Percentiles rank a stretch among this genome's conserved stretches.
These are phyloP conservation scores for Pleurotus cornucopiae DNA, from an alignment of 768 basidiomycete species.

Conservation along the genomic window DNA sequence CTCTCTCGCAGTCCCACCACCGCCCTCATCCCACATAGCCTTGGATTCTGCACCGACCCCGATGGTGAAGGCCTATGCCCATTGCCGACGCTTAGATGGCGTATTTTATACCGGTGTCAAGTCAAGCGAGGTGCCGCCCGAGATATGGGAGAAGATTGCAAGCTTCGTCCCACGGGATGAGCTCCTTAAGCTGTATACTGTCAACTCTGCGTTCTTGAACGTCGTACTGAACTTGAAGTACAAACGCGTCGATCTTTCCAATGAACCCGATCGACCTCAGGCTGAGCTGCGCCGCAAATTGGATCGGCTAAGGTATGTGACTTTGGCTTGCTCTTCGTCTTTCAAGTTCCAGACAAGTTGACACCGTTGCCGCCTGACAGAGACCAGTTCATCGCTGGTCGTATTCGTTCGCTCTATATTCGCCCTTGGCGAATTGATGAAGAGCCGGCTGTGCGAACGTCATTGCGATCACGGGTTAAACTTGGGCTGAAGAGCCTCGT, in stretches of 20 bases:
- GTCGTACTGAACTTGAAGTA: conserved; percentile 23
- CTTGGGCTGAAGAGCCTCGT: conserved; percentile 18
- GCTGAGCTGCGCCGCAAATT: conserved; percentile 25
- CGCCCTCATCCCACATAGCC: not conserved
- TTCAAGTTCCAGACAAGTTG: not conserved
- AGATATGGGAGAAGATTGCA: conserved; percentile 26
- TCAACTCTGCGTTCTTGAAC: conserved; percentile 24
- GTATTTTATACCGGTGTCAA: not conserved
- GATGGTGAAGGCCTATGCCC: not conserved
- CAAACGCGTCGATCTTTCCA: conserved; percentile 15
- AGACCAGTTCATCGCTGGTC: conserved; percentile 18
- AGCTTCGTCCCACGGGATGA: conserved; percentile 19
- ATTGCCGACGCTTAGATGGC: not conserved
- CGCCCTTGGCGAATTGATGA: conserved; percentile 36
- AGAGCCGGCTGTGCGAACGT: conserved; percentile 25
- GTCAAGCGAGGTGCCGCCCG: conserved; percentile 8
- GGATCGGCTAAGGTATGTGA: conserved; percentile 23
- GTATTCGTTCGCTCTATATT: conserved; percentile 28
- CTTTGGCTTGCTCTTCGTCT: not conserved
- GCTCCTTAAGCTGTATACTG: conserved; percentile 17
- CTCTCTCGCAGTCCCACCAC: not conserved
- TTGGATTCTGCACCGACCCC: not conserved
- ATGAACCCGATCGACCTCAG: conserved; percentile 15
- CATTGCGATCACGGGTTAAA: conserved; percentile 16
- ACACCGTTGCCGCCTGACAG: conserved; percentile 11